phyloP scores from a whole-genome alignment of 2,329 filamentous ascomycete species.

The Apiospora sp. region DNA sequence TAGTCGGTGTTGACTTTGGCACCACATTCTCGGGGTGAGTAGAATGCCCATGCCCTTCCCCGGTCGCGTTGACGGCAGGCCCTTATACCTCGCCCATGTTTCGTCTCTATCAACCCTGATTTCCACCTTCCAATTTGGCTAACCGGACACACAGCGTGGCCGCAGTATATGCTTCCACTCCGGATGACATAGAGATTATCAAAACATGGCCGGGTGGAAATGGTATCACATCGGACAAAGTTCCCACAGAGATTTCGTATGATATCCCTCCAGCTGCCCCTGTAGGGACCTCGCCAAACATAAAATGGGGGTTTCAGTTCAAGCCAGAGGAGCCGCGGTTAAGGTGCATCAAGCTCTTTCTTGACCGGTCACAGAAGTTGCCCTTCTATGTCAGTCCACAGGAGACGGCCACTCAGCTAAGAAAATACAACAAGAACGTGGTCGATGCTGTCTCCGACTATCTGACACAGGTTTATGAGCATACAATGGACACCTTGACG shows the following conservation, averaged over 20 bases:
- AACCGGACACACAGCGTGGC: constrained; percentile 61
- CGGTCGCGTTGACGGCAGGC: no score
- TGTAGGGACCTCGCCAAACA: constrained; percentile 52
- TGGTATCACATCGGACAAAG: constrained; percentile 88
- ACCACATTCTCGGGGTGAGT: constrained; percentile 83
- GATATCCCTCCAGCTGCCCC: constrained; percentile 51
- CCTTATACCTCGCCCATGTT: no score
- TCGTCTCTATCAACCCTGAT: neutral
- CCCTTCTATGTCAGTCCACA: constrained; percentile 82
- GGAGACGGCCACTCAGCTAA: constrained; percentile 79
- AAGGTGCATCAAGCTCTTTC: constrained; percentile 84
- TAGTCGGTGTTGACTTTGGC: constrained; percentile 83
- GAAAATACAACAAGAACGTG: constrained; percentile 77
- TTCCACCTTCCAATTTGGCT: neutral
- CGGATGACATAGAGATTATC: constrained; percentile 84
- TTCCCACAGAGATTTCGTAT: constrained; percentile 80
- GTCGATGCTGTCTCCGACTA: constrained; percentile 83
- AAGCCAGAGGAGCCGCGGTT: constrained; percentile 78
- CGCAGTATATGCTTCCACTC: constrained; percentile 76
- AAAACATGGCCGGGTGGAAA: constrained; percentile 86
- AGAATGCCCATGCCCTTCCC: neutral
- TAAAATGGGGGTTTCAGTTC: constrained; percentile 87
- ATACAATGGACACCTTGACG: constrained; percentile 81
- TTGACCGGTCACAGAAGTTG: constrained; percentile 81
- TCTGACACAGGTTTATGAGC: constrained; percentile 76